Evolutionary conservation across 2,329 filamentous ascomycete species (phyloP), one percentile per base, ranked within the genome.

Genomic region (Talaromyces pinophilus): DNA sequence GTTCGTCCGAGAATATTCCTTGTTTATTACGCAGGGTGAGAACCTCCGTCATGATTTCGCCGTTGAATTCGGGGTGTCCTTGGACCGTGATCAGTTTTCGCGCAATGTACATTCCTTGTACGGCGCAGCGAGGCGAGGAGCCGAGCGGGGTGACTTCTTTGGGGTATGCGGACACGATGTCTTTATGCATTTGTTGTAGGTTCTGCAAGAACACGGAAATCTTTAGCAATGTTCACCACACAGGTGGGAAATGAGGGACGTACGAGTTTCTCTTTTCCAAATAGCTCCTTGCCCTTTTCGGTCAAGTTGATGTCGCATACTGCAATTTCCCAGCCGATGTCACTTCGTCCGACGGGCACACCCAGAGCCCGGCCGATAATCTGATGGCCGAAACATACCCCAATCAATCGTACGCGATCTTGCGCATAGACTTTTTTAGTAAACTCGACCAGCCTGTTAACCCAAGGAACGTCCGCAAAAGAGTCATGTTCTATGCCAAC

Each of bases 351-450:
- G 2, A 96, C 90, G 71, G 86, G 85, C 22, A 81, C 85, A 3
- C 88, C 91, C 70, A 93, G 75, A 0, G 92, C 91, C 62, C 92
- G 84, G 0, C 86, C 92, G 52, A 95, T 81, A 72, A 96, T 93
- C 81, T 96, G 92, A 76, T 96, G 92, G 5, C 92, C 92, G 76
- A 94, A 96, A 78, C 92, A 96, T 17, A 95, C 85, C 11, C 92
- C 92, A 17, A 96, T 83, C n/a, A 93, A 79, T 42, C 87, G 85
- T 7, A 95, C 86, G 0, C 87, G 82, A 30, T 84, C 81, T 69
- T 89, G 85, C 13, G 82, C 82, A 40, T 92, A 82, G 2, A 90
- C 82, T 69, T 84, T 81, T 61, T 83, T 81, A 0, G 86, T 87
- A 73, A 88, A 96, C 1, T 88, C 87, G 19, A 92, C 88, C 1